Base-by-base conservation (phyloP, 345 rosid genomes). In the Eucalyptus pumila region DNA sequence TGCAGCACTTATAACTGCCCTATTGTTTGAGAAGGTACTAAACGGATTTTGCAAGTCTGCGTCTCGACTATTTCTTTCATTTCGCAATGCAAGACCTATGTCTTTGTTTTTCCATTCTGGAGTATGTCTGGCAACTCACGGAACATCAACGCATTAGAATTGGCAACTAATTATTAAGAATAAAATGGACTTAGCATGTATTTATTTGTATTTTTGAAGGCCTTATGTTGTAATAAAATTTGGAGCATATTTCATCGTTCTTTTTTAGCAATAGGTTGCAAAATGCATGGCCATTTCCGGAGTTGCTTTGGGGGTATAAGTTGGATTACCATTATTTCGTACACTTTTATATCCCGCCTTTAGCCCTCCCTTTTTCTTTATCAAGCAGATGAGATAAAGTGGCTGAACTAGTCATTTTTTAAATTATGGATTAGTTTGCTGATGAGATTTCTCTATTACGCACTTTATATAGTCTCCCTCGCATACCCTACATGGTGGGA, bases 11-110 rank as follows among this genome's bases (percentile, higher is more conserved):
- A 96, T 91, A 93, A 94, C 72, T 93, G 95, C 90, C 72, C 88
- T 7, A 93, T 98, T 80, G 95, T 91, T 90, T 98, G 93, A 93
- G 96, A 94, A 93, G 93, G 98, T 88, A 86, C 65, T 87, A 47
- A 86, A 40, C 2, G 42, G 47, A 76, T 44, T 40, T 40, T 40
- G 47, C 85, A 40, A 40, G 30, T 21, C 9, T 6, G 47, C 0
- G 47, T 76, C 47, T 40, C 30, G 2, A 21, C 85, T 6, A 76
- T 40, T 76, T 76, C 47, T 40, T 76, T 37, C 85, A 40, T 40
- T 76, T 76, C 47, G 40, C 47, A 11, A 40, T 76, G 83, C 26
- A 2, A 69, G 44, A 17, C 44, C 24, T 69, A 69, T 69, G 80
- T 69, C 27, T 37, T 6, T 37, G 27, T 76, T 76, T 76, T 76